phyloP scores from a whole-genome alignment of 1,284 basidiomycete genomes.

The Cutaneotrichosporon arboriforme region DNA sequence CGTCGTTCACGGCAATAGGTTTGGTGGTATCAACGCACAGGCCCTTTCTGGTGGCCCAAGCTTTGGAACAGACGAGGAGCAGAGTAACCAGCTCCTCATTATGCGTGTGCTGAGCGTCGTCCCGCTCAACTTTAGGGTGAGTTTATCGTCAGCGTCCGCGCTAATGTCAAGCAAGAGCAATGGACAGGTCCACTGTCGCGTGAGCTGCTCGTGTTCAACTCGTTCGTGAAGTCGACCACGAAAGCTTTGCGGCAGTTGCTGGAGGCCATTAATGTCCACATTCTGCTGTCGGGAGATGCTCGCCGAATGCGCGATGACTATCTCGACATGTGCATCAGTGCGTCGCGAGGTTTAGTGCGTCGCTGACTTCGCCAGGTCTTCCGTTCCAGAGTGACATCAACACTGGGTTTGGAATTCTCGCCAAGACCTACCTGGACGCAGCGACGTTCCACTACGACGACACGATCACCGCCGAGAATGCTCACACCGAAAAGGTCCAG shows the following conservation, averaged over 20 bases:
- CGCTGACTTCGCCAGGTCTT: constrained; percentile 46
- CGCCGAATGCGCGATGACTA: constrained; percentile 81
- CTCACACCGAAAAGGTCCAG: constrained; percentile 67
- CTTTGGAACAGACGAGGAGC: constrained; percentile 85
- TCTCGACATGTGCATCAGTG: constrained; percentile 74
- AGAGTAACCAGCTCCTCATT: constrained; percentile 84
- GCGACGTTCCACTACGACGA: constrained; percentile 75
- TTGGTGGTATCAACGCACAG: constrained; percentile 60
- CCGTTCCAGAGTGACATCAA: constrained; percentile 95
- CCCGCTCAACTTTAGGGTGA: constrained; percentile 83
- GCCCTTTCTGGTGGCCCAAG: constrained; percentile 90
- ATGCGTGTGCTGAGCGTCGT: constrained; percentile 94
- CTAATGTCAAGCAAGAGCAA: constrained; percentile 58
- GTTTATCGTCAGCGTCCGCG: constrained; percentile 23
- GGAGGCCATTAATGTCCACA: constrained; percentile 85
- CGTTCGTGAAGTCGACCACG: constrained; percentile 83
- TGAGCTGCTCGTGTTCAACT: constrained; percentile 96
- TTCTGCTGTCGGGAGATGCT: constrained; percentile 84
- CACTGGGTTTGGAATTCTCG: constrained; percentile 94
- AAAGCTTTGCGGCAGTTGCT: constrained; percentile 83
- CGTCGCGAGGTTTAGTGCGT: not conserved
- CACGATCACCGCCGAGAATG: constrained; percentile 52
- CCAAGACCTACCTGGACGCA: constrained; percentile 92
- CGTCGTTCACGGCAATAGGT: constrained; percentile 88
- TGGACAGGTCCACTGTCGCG: constrained; percentile 94